Conservation (phyloP, 2,329 filamentous ascomycete genomes). For the Lachnellula hyalina region DNA sequence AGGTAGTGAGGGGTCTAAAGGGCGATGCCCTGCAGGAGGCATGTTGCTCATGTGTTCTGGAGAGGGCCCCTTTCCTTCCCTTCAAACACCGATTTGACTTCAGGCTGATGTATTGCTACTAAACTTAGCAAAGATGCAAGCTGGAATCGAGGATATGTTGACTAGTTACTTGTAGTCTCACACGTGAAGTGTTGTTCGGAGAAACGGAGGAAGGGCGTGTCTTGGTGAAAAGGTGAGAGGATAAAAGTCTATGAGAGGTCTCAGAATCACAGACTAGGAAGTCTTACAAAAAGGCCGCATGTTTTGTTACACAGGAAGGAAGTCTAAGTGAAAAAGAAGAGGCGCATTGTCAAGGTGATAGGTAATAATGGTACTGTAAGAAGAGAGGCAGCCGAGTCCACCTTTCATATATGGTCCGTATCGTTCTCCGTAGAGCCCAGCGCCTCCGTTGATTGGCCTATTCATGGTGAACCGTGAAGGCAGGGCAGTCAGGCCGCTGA, state of each 20-base stretch:
- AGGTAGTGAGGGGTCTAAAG: conserved; percentile 4
- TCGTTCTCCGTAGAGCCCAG: not conserved
- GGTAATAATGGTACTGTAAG: not conserved
- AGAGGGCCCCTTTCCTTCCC: not conserved
- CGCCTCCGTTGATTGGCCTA: not conserved
- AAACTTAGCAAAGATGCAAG: no score
- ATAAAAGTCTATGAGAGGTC: no score
- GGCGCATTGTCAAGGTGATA: not conserved
- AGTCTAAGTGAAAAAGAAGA: not conserved
- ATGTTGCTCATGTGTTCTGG: not conserved
- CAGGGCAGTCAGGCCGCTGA: not conserved
- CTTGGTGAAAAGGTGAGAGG: no score
- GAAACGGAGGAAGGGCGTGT: no score
- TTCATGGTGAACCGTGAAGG: not conserved
- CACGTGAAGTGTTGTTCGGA: no score
- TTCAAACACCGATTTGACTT: no score
- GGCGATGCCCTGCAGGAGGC: not conserved
- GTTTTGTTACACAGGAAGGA: not conserved
- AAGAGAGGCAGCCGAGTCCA: not conserved
- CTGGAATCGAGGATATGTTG: no score
- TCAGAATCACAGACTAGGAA: no score
- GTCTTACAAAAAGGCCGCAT: not conserved
- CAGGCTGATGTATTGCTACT: no score
- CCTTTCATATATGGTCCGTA: not conserved
- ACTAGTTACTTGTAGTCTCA: no score